Evolutionary conservation across 371 early-diverging fungal genomes (phyloP), one percentile per base, ranked within the genome.

Genomic region (Saksenaea vasiformis): DNA sequence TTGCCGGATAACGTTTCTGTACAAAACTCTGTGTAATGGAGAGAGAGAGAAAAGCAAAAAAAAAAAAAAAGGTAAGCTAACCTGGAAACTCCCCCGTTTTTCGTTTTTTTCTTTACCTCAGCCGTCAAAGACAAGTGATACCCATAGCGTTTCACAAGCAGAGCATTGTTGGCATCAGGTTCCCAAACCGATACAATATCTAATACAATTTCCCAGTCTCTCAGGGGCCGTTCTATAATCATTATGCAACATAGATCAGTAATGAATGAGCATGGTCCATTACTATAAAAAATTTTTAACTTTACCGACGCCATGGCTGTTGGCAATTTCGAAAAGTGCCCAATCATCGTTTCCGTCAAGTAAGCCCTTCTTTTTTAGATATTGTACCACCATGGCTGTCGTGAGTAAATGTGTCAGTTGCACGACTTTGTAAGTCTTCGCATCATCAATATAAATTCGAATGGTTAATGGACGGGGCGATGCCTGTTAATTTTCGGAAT

Each of bases 311-410:
- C 89, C 90, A 71, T 89, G 87, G 64, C 94, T 90, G 59, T 90
- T 89, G 36, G 89, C 89, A 53, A 93, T 79, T 68, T 97, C 97
- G 81, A 96, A 97, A 37, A 97, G 74, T 1, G 93, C 89, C 95
- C 96, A 97, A 15, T 82, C 82, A 56, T 85, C 85, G 43, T 82
- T 80, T 35, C 80, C 78, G 22, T 83, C 85, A 59, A 92, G 70
- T 27, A 85, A 73, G 19, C 80, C 83, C 58, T 85, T 82, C 63
- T 84, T 77, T 54, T 81, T 78, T 43, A 96, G 71, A 66, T 88
- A 89, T 22, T 84, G 78, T 54, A 93, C 64, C 5, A 91, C 87
- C 76, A 88, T 85, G 27, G 88, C 87, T 19, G 92, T 85, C 11
- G 92, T 87, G 72, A 93, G 85, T 38, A 87, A 73, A 47, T 87